Percentiles rank a stretch among this genome's conserved stretches.
Evolutionary conservation across 2,329 filamentous ascomycete species (phyloP).

Genomic region (Sarocladium oryzae): DNA sequence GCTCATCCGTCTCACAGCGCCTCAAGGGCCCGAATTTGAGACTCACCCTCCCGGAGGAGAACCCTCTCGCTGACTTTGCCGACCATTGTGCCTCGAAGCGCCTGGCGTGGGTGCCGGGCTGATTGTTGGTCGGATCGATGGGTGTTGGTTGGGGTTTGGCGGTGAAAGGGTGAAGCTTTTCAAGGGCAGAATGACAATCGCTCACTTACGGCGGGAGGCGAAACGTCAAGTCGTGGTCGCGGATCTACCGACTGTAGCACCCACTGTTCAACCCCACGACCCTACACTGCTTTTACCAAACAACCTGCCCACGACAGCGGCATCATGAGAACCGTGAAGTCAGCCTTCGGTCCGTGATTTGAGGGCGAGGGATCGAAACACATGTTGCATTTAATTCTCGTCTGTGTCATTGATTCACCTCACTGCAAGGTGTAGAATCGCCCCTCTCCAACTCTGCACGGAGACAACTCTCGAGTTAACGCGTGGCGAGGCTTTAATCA

Average conservation of each 20-base stretch:
- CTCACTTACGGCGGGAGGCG: too few relatives aligned
- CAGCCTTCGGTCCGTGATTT: too few relatives aligned
- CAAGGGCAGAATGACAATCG: neutral
- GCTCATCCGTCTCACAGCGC: neutral
- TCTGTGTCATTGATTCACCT: too few relatives aligned
- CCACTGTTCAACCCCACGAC: neutral
- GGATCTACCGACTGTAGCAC: neutral
- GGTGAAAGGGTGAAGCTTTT: neutral
- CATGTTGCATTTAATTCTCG: too few relatives aligned
- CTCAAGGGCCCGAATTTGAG: slow-evolving; percentile 11
- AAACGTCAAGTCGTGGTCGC: neutral
- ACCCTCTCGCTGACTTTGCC: slow-evolving; percentile 61
- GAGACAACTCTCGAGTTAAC: too few relatives aligned
- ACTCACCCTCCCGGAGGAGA: slow-evolving; percentile 54
- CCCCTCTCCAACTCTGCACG: too few relatives aligned
- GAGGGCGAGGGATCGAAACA: too few relatives aligned
- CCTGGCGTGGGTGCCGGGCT: slow-evolving; percentile 10
- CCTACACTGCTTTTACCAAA: too few relatives aligned
- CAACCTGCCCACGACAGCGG: too few relatives aligned
- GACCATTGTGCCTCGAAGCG: slow-evolving; percentile 39
- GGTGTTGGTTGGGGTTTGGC: neutral
- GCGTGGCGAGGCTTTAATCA: too few relatives aligned
- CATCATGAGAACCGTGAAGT: neutral
- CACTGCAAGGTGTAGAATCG: too few relatives aligned
- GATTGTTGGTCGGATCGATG: neutral